Conservation (phyloP, 768 basidiomycete species). For the Pleurotus giganteus region DNA sequence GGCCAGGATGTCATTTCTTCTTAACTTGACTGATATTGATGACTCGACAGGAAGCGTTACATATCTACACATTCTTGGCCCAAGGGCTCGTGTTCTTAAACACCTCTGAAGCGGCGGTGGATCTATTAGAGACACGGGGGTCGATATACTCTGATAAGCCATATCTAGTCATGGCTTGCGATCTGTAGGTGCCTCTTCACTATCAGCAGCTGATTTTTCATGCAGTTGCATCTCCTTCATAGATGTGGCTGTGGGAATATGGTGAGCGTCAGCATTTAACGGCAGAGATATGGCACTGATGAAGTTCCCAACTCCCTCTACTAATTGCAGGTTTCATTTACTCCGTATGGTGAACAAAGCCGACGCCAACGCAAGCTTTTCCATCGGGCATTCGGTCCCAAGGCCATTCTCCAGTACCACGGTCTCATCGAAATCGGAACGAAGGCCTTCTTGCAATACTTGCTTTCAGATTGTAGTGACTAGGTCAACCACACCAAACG, state of each 20-base stretch:
- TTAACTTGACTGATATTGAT: constrained; percentile 1
- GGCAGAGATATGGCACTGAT: neutral
- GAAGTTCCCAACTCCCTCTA: too few species aligned
- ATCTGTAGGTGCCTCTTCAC: constrained; percentile 48
- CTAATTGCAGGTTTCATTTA: constrained; percentile 44
- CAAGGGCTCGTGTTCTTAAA: constrained; percentile 70
- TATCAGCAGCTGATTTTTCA: constrained; percentile 1
- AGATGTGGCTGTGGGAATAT: constrained; percentile 48
- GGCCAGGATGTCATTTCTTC: too few species aligned
- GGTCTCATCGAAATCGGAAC: constrained; percentile 59
- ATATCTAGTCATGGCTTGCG: constrained; percentile 63
- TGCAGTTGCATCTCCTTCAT: constrained; percentile 2
- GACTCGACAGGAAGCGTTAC: constrained; percentile 53
- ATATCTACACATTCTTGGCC: constrained; percentile 62
- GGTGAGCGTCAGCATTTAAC: constrained; percentile 21
- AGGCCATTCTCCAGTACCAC: constrained; percentile 53
- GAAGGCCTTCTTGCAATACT: constrained; percentile 50
- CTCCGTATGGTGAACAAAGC: constrained; percentile 58
- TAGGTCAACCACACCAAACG: constrained; percentile 11
- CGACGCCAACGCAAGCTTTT: constrained; percentile 68
- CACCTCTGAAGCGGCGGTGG: constrained; percentile 53
- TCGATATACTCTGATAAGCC: constrained; percentile 77
- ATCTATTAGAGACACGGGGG: constrained; percentile 69
- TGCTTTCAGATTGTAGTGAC: constrained; percentile 41
- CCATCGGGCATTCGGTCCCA: constrained; percentile 57